Conservation (phyloP, 2,329 filamentous ascomycete genomes). For the Penicillium glabrum region DNA sequence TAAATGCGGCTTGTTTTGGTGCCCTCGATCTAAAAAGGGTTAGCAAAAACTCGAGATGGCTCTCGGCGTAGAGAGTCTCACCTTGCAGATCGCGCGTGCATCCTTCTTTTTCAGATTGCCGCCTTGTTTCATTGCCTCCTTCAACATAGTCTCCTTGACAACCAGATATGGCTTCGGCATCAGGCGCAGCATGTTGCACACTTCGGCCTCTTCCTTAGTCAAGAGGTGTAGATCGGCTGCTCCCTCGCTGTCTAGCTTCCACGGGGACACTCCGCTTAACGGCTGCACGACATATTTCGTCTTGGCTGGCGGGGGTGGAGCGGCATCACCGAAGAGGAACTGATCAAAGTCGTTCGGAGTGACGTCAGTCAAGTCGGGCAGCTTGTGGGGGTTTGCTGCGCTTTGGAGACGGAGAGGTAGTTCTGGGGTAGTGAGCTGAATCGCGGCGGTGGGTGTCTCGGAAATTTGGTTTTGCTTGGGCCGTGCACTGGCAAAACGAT, state of each 20-base stretch:
- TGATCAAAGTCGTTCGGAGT: slow-evolving; percentile 55
- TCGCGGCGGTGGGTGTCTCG: slow-evolving; percentile 74
- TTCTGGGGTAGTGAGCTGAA: slow-evolving; percentile 75
- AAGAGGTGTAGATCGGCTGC: slow-evolving; percentile 79
- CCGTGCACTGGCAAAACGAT: slow-evolving; percentile 74
- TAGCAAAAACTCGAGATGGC: neutral
- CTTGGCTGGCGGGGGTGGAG: slow-evolving; percentile 43
- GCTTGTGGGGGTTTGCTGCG: slow-evolving; percentile 30
- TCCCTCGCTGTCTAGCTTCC: slow-evolving; percentile 71
- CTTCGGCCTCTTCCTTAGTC: slow-evolving; percentile 76
- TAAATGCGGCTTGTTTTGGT: slow-evolving; percentile 85
- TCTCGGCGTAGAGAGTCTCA: slow-evolving; percentile 23
- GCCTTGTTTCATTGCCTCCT: slow-evolving; percentile 85
- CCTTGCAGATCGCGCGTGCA: slow-evolving; percentile 76
- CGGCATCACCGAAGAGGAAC: slow-evolving; percentile 47
- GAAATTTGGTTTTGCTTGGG: slow-evolving; percentile 67
- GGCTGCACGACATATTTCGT: slow-evolving; percentile 54
- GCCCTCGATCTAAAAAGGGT: slow-evolving; percentile 66
- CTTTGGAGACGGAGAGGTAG: slow-evolving; percentile 63
- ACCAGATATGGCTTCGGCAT: slow-evolving; percentile 94
- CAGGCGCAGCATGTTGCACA: slow-evolving; percentile 80
- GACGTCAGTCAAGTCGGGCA: slow-evolving; percentile 32
- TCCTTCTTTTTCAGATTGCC: slow-evolving; percentile 92
- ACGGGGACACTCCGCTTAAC: slow-evolving; percentile 46
- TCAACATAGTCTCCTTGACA: slow-evolving; percentile 89